These are phyloP conservation scores for Phascolomyces articulosus DNA, from an alignment of 371 early-diverging fungal species.

Conservation along the genomic window DNA sequence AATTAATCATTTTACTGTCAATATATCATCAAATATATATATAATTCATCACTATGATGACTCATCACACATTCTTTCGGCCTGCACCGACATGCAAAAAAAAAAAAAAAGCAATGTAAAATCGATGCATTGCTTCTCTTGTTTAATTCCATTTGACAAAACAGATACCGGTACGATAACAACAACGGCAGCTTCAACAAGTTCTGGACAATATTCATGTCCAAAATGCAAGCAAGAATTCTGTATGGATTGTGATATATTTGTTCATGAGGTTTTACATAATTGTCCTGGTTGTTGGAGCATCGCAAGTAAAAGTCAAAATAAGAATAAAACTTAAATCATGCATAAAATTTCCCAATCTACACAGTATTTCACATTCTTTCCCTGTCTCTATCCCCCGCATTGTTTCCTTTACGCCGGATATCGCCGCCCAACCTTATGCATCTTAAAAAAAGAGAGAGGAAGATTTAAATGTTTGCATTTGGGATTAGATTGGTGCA, in stretches of 20 bases:
- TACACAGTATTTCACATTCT: no score
- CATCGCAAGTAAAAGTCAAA: not conserved
- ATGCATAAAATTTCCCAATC: not conserved
- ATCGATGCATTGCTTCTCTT: conserved; percentile 47
- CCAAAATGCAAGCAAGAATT: conserved; percentile 79
- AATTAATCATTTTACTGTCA: no score
- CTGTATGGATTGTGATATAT: conserved; percentile 94
- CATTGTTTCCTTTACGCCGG: no score
- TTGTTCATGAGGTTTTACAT: conserved; percentile 91
- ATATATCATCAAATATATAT: no score
- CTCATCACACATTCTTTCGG: conserved; percentile 4
- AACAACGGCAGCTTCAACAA: conserved; percentile 13
- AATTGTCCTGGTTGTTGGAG: conserved; percentile 90
- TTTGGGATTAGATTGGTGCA: no score
- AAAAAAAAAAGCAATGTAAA: conserved; percentile 17
- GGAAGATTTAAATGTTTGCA: not conserved
- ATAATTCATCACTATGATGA: no score
- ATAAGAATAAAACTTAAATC: not conserved
- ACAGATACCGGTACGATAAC: conserved; percentile 15
- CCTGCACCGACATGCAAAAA: conserved; percentile 8
- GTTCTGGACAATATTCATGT: conserved; percentile 71
- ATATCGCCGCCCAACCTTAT: conserved; percentile 2
- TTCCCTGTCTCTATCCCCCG: not conserved
- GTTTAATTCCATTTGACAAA: conserved; percentile 42
- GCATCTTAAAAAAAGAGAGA: no score